Percentiles rank a stretch among this genome's conserved stretches.
phyloP scores from a whole-genome alignment of 2,329 filamentous ascomycete species.

The Rutstroemia sp. region DNA sequence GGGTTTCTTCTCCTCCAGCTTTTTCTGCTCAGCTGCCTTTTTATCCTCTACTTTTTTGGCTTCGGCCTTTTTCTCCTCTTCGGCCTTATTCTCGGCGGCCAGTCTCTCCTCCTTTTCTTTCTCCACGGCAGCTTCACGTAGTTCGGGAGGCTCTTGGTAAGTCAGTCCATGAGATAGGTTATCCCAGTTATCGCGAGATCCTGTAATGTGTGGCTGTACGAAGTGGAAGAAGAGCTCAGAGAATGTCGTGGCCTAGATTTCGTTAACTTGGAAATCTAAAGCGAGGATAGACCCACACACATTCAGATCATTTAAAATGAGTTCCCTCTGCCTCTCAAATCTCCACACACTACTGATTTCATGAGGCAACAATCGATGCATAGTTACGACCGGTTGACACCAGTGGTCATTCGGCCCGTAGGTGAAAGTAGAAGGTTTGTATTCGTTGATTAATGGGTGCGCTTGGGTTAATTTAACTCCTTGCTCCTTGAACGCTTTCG shows the following conservation, averaged over 20 bases:
- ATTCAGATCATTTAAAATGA: slow-evolving; percentile 10
- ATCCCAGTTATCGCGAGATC: slow-evolving; percentile 42
- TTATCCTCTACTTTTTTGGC: neutral
- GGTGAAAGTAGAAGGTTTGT: slow-evolving; percentile 43
- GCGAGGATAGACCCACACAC: neutral
- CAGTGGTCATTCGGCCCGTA: slow-evolving; percentile 35
- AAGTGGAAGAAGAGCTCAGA: slow-evolving; percentile 42
- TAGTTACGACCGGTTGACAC: slow-evolving; percentile 50
- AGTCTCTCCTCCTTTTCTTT: neutral
- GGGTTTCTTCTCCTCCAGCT: slow-evolving; percentile 1
- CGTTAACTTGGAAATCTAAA: neutral
- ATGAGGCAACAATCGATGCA: slow-evolving; percentile 47
- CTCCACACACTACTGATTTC: slow-evolving; percentile 46
- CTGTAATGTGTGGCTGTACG: slow-evolving; percentile 37
- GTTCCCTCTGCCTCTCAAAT: slow-evolving; percentile 37
- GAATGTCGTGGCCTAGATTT: slow-evolving; percentile 9
- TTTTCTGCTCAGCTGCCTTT: neutral
- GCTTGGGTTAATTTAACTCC: slow-evolving; percentile 35
- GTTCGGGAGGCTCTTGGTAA: slow-evolving; percentile 25
- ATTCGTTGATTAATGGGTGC: slow-evolving; percentile 48
- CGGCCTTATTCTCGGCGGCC: neutral
- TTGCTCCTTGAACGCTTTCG: slow-evolving; percentile 41
- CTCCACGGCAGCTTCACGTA: neutral
- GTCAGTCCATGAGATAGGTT: slow-evolving; percentile 43
- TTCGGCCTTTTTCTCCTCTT: neutral